Evolutionary conservation across 164 flowering plant species (phyloP).

Genomic region (Platanus orientalis): DNA sequence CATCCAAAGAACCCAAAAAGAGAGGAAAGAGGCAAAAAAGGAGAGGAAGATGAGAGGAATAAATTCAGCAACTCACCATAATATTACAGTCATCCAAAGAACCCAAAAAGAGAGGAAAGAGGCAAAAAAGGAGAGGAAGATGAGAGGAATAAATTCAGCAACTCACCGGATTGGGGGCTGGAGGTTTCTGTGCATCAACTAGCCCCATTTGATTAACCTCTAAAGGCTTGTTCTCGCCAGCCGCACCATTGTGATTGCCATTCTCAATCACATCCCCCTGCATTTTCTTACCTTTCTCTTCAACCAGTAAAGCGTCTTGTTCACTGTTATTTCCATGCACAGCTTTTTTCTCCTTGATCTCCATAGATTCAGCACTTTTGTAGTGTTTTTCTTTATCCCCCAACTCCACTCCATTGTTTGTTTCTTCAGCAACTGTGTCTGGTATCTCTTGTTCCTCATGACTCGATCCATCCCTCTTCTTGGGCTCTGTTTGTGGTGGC

Average conservation of each 20-base stretch:
- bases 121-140: not conserved
- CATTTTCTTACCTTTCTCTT: slow-evolving; percentile 6
- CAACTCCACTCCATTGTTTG: not conserved
- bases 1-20: no score
- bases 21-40: no score
- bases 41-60: no score
- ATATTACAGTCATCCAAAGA: no score
- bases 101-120: no score
- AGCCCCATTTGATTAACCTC: slow-evolving; percentile 5
- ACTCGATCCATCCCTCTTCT: slow-evolving; percentile 9
- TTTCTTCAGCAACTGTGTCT: no score
- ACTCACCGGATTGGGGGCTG: slow-evolving; percentile 9
- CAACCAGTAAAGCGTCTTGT: slow-evolving; percentile 12
- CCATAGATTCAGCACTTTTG: slow-evolving; percentile 13
- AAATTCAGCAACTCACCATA: no score
- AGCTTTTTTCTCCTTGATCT: slow-evolving; percentile 19
- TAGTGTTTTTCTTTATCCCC: slow-evolving; percentile 8
- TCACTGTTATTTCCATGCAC: slow-evolving; percentile 6
- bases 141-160: slow-evolving; percentile 11
- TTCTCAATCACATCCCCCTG: slow-evolving; percentile 24
- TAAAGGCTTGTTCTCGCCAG: slow-evolving; percentile 18
- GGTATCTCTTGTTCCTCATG: slow-evolving; percentile 14
- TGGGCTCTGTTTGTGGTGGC: slow-evolving; percentile 16
- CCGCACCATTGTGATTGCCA: slow-evolving; percentile 20
- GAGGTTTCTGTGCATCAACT: slow-evolving; percentile 15